phyloP scores from a whole-genome alignment of 768 basidiomycete genomes.

The Rhizopogon roseolus region DNA sequence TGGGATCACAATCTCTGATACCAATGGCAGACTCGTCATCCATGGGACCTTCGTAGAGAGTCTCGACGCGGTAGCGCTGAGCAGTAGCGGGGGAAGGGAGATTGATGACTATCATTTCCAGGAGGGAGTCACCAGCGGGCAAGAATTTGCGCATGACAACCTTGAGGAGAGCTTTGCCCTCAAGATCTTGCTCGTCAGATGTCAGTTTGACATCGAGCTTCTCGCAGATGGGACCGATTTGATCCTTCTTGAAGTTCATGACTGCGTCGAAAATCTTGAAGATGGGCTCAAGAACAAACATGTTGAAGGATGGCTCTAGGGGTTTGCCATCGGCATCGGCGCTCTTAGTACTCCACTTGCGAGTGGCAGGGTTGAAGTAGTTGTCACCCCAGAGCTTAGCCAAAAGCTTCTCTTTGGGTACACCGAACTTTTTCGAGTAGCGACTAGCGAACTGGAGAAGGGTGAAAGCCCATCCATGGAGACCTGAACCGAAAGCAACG shows the following conservation, averaged over 20 bases:
- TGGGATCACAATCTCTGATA: constrained; percentile 97
- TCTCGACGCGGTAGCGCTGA: constrained; percentile 98
- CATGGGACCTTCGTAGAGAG: constrained; percentile 99
- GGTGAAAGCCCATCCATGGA: constrained; percentile 99
- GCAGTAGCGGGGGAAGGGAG: constrained; percentile 96
- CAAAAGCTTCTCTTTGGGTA: constrained; percentile 99
- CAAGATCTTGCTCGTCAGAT: constrained; percentile 85
- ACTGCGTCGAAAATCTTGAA: constrained; percentile 97
- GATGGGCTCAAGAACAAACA: constrained; percentile 98
- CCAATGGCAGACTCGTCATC: constrained; percentile 99
- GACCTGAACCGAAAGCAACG: constrained; percentile 97
- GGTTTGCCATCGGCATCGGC: constrained; percentile 76
- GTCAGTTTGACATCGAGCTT: constrained; percentile 94
- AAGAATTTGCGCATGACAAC: constrained; percentile 99
- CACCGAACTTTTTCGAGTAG: constrained; percentile 98
- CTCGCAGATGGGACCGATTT: constrained; percentile 77
- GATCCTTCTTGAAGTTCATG: constrained; percentile 99
- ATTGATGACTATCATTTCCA: constrained; percentile 99
- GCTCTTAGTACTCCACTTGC: constrained; percentile 89
- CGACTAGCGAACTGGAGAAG: constrained; percentile 94
- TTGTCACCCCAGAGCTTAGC: constrained; percentile 98
- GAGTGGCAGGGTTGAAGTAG: constrained; percentile 95
- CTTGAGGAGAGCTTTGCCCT: constrained; percentile 95
- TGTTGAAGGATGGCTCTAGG: constrained; percentile 98
- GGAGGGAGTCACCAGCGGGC: constrained; percentile 94